phyloP scores from a whole-genome alignment of 305 asterid species.

The Galium porrigens region DNA sequence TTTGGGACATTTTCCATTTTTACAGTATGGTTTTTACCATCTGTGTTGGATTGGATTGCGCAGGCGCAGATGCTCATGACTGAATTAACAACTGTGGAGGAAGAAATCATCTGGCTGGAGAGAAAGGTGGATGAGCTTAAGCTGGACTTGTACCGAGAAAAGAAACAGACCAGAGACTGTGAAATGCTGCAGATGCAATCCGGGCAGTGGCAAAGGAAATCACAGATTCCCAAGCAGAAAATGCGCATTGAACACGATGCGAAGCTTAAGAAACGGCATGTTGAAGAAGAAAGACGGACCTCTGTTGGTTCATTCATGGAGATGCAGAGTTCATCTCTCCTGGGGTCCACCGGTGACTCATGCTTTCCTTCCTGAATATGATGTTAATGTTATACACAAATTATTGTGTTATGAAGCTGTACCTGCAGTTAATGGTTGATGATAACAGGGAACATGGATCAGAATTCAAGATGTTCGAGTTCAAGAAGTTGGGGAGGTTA shows the following conservation, averaged over 20 bases:
- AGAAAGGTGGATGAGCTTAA: conserved; percentile 42
- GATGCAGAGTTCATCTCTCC: conserved; percentile 24
- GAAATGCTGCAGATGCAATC: conserved; percentile 27
- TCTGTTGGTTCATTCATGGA: conserved; percentile 48
- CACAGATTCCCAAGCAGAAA: conserved; percentile 22
- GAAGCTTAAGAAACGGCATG: conserved; percentile 23
- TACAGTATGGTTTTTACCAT: not conserved
- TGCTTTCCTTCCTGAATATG: not conserved
- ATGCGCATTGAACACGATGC: conserved; percentile 18
- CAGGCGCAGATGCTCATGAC: conserved; percentile 66
- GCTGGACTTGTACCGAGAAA: conserved; percentile 32
- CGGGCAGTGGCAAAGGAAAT: conserved; percentile 7
- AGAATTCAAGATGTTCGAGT: conserved; percentile 30
- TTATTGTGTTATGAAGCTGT: not conserved
- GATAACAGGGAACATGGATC: conserved; percentile 24
- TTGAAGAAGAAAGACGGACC: conserved; percentile 38
- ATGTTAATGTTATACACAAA: not conserved
- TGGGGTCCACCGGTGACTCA: conserved; percentile 24
- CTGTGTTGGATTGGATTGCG: conserved; percentile 8
- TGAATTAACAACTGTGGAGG: conserved; percentile 47
- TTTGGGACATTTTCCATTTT: not conserved
- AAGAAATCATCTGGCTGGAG: conserved; percentile 62
- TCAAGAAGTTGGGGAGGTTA: conserved; percentile 22
- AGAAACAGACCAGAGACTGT: conserved; percentile 32
- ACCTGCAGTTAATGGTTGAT: not conserved